Evolutionary conservation across 306 rosid genomes (phyloP).

Genomic region (Fragaria ananassa): DNA sequence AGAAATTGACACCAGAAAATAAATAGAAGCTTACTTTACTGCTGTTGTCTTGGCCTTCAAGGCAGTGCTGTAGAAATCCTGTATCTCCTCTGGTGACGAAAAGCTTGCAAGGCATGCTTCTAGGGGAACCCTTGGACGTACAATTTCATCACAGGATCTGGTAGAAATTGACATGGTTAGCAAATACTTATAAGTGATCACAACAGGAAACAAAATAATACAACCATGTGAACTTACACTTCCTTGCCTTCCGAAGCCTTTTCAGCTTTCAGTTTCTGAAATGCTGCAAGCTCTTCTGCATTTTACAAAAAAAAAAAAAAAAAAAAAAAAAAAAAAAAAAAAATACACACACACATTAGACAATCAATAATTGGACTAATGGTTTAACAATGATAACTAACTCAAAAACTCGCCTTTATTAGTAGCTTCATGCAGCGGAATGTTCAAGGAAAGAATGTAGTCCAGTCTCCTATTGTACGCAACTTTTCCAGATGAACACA

Average conservation of each 20-base stretch:
- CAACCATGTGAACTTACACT: constrained; percentile 57
- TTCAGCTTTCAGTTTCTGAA: constrained; percentile 68
- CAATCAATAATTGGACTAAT: constrained; percentile 10
- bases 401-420: constrained; percentile 59
- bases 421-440: constrained; percentile 80
- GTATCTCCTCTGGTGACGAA: constrained; percentile 89
- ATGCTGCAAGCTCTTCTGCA: constrained; percentile 78
- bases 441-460: constrained; percentile 84
- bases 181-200: constrained; percentile 8
- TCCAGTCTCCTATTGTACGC: constrained; percentile 81
- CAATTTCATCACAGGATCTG: constrained; percentile 72
- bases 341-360: constrained; percentile 11
- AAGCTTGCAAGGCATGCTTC: constrained; percentile 88
- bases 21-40: constrained; percentile 57
- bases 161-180: constrained; percentile 37
- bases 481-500: constrained; percentile 96
- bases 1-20: constrained; percentile 3
- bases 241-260: constrained; percentile 78
- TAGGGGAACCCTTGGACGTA: constrained; percentile 94
- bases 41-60: constrained; percentile 89
- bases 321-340: neutral
- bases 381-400: constrained; percentile 13
- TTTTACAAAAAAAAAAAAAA: constrained; percentile 26
- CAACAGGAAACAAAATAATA: constrained; percentile 15
- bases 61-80: constrained; percentile 87